Evolutionary conservation across 768 basidiomycete species (phyloP), one percentile per base, ranked within the genome.

Genomic region (Tephrocybe sp.): DNA sequence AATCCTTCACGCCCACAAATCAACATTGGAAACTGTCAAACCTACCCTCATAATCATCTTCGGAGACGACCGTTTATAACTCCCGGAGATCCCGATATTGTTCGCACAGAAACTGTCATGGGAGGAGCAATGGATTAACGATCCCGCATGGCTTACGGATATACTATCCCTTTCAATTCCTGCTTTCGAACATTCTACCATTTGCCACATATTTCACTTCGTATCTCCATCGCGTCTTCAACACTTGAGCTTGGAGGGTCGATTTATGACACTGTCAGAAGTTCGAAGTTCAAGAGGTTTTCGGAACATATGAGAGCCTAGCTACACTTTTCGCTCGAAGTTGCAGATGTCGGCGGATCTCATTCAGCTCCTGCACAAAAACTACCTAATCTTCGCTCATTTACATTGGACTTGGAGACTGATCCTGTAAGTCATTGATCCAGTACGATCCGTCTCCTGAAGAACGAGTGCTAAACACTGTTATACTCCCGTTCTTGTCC

Each of bases 251-350:
- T 36, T 51, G 1, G 9, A 16, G 17, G 43, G 34, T 5, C 43
- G 44, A 16, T 51, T 23, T 20, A 31, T 51, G 44, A 14, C 14
- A 14, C 4, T 40, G 11, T 13, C 12, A 10, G 50, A n/a, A n/a
- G n/a, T n/a, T n/a, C n/a, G n/a, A n/a, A 51, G 33, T 20, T 46
- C 19, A 38, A 8, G 50, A 51, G 13, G n/a, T 51, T 10, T 14
- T 45, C 5, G 36, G 50, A 2, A 16, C 16, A 1, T 43, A 35
- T 17, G 23, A 35, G 4, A 22, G 9, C 13, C 47, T 45, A 12
- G 11, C 11, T 7, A 17, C 4, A 17, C n/a, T 38, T 45, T 19
- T 42, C 49, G 3, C 4, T 49, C 2, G 49, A 43, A 13, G 20
- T 49, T 2, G n/a, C 33, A 11, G 19, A 13, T 46, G 33, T 23